Conservation (phyloP, 306 rosid genomes). For the Corylus americana region DNA sequence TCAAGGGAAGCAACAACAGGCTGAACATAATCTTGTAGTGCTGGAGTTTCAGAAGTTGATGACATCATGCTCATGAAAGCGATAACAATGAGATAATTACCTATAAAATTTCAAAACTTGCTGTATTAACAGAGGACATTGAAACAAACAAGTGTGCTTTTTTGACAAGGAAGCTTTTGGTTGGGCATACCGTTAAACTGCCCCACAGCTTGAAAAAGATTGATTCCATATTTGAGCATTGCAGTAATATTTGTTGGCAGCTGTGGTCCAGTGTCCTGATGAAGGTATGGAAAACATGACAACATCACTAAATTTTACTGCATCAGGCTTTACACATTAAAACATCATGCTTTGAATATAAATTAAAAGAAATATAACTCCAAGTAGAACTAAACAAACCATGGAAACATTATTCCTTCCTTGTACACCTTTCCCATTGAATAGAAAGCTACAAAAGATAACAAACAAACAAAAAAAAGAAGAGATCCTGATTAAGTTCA, state of each 20-base stretch:
- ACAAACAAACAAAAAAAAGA: too few species aligned
- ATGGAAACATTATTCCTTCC: constrained; percentile 9
- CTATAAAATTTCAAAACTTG: background rate
- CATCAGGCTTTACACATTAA: background rate
- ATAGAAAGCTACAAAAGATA: constrained; percentile 2
- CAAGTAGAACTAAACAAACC: constrained; percentile 4
- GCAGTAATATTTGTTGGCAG: constrained; percentile 14
- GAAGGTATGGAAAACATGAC: background rate
- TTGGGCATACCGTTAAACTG: background rate
- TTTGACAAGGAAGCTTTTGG: background rate
- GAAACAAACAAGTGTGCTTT: background rate
- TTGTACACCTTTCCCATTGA: constrained; percentile 4
- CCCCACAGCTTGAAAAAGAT: constrained; percentile 12
- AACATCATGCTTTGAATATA: background rate
- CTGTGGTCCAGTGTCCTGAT: constrained; percentile 14
- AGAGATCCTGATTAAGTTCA: background rate
- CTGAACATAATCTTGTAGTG: background rate
- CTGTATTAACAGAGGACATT: background rate
- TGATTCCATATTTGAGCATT: constrained; percentile 8
- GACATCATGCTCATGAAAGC: constrained; percentile 5
- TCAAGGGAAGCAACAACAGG: background rate
- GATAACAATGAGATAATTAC: constrained; percentile 3
- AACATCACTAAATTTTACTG: background rate
- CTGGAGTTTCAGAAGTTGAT: background rate
- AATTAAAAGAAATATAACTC: background rate